These are phyloP conservation scores for Fusarium acutatum DNA, from an alignment of 2,329 filamentous ascomycete species.

Conservation along the genomic window DNA sequence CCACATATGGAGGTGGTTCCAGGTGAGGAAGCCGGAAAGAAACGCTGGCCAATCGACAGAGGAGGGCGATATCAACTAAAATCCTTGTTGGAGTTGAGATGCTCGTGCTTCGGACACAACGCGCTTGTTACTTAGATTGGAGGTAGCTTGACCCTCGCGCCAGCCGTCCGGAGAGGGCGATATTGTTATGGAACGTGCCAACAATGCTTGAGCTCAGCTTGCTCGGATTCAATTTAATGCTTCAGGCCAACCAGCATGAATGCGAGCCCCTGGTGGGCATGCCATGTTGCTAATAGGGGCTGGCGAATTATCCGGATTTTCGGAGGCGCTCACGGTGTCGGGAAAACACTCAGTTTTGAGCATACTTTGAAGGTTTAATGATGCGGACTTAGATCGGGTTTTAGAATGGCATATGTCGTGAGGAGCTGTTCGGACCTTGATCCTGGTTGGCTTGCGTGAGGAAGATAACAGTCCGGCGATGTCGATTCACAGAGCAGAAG, in stretches of 20 bases:
- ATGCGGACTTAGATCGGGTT: slow-evolving; percentile 30
- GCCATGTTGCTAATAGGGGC: slow-evolving; percentile 5
- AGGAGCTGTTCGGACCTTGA: slow-evolving; percentile 29
- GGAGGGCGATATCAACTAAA: slow-evolving; percentile 26
- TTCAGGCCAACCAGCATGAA: slow-evolving; percentile 9
- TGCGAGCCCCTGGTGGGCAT: slow-evolving; percentile 17
- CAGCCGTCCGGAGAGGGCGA: slow-evolving; percentile 34
- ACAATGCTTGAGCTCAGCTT: slow-evolving; percentile 13
- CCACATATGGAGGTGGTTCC: slow-evolving; percentile 36
- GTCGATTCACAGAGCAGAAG: slow-evolving; percentile 10
- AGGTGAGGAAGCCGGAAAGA: slow-evolving; percentile 20
- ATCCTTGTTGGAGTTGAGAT: slow-evolving; percentile 23
- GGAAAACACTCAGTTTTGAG: slow-evolving; percentile 6
- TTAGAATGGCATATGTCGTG: slow-evolving; percentile 28
- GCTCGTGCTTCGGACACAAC: slow-evolving; percentile 15
- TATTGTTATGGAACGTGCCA: slow-evolving; percentile 38
- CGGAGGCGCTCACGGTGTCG: slow-evolving; percentile 15
- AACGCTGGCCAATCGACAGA: slow-evolving; percentile 36
- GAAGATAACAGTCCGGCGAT: neutral
- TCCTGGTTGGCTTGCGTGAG: slow-evolving; percentile 26
- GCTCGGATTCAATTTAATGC: slow-evolving; percentile 2
- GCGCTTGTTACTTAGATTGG: slow-evolving; percentile 23
- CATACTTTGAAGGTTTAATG: neutral
- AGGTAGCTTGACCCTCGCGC: slow-evolving; percentile 31
- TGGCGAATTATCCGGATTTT: slow-evolving; percentile 17